Conservation (phyloP, 2,329 filamentous ascomycete genomes). For the Fusarium compactum region DNA sequence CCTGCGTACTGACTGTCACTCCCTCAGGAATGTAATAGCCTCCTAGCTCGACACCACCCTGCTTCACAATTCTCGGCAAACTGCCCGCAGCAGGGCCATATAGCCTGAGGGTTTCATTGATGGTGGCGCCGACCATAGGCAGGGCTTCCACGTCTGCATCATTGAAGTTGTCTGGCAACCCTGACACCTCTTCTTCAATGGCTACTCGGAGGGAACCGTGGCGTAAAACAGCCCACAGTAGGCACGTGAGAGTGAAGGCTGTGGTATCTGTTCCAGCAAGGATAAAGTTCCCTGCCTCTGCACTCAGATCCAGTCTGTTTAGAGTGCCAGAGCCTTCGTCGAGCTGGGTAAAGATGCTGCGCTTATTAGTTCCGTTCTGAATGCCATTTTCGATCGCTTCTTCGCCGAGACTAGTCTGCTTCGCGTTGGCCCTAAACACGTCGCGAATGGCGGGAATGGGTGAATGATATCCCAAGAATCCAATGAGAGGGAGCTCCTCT, state of each 20-base stretch:
- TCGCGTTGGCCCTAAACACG: not conserved
- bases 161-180: not conserved
- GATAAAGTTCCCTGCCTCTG: conserved; percentile 6
- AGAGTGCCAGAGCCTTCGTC: not conserved
- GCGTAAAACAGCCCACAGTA: conserved; percentile 1
- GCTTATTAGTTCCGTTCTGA: not conserved
- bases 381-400: not conserved
- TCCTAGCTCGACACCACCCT: not conserved
- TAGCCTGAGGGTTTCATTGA: conserved; percentile 10
- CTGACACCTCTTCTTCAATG: not conserved
- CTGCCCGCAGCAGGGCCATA: conserved; percentile 14
- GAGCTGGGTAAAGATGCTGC: conserved; percentile 1
- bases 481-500: not conserved
- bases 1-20: not conserved
- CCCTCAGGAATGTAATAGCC: conserved; percentile 7
- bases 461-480: not conserved
- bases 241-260: conserved; percentile 3
- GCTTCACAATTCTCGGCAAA: conserved; percentile 6
- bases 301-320: not conserved
- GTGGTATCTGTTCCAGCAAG: conserved; percentile 4
- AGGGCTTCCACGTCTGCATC: not conserved
- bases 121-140: not conserved
- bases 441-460: not conserved
- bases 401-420: not conserved
- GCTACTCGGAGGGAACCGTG: not conserved